Evolutionary conservation across 108 stramenopile species (phyloP).

Genomic region (Discostella stelligeroides): DNA sequence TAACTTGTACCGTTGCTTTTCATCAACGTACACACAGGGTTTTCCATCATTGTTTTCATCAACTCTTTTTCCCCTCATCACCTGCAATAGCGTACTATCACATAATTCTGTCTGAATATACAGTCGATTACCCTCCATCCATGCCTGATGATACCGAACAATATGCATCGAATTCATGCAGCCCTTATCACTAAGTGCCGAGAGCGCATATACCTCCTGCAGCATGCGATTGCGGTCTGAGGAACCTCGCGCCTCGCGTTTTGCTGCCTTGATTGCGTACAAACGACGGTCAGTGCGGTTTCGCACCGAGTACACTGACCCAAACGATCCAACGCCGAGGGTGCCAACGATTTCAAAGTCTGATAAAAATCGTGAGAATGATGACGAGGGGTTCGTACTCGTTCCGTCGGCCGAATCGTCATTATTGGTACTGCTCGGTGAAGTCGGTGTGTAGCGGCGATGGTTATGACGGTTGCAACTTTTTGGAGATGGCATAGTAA

Average conservation of each 20-base stretch:
- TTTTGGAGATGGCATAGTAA: constrained; percentile 11
- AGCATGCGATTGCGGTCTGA: constrained; percentile 81
- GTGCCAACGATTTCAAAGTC: constrained; percentile 82
- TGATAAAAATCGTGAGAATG: constrained; percentile 61
- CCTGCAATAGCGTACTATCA: constrained; percentile 59
- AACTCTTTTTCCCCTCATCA: constrained; percentile 40
- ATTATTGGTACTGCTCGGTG: background rate
- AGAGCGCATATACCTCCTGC: constrained; percentile 84
- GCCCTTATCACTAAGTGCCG: constrained; percentile 79
- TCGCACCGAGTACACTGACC: constrained; percentile 77
- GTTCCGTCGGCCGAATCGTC: background rate
- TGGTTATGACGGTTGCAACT: constrained; percentile 1
- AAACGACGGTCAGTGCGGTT: constrained; percentile 76
- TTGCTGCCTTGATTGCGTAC: constrained; percentile 86
- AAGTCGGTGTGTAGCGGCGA: constrained; percentile 11
- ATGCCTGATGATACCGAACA: constrained; percentile 89
- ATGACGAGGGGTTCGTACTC: constrained; percentile 6
- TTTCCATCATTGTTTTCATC: background rate
- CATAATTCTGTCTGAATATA: constrained; percentile 90
- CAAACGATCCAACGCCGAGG: constrained; percentile 82
- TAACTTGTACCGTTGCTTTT: constrained; percentile 72
- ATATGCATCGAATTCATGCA: constrained; percentile 86
- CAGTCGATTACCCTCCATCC: constrained; percentile 86
- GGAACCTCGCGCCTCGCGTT: constrained; percentile 62
- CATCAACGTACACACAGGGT: constrained; percentile 24